Base-by-base conservation (phyloP, 371 early-diverging fungal genomes). In the Entomophthora muscae region DNA sequence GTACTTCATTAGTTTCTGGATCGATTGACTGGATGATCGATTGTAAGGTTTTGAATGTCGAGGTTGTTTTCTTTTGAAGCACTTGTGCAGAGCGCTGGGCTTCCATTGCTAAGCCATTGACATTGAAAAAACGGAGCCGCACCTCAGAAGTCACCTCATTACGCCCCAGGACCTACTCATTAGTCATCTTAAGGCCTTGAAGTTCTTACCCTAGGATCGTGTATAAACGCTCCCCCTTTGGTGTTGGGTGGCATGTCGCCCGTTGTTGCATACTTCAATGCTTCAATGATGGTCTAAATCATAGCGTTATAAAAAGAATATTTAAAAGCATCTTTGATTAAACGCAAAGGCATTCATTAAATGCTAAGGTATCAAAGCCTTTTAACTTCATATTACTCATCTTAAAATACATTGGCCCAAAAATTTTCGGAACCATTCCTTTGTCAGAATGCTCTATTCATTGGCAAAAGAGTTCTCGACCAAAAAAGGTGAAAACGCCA, bases 221-320 rank as follows among this genome's bases (percentile, higher is more conserved):
- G 86, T 52, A 99, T 84, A 78, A 99, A 99, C 0, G 90, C 88
- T 52, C 86, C 88, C 22, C 91, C 92, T 68, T 86, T 87, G 66
- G 83, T 79, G 69, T 94, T 95, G 0, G 99, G 98, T 3, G 99
- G 99, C 21, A 90, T 67, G 53, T 88, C 89, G 2, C 99, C 99
- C 0, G 99, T 98, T 13, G 95, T 95, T 0, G 88, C 88, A 76
- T 97, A 99, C 72, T 94, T 96, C 21, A 99, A 76, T 63, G 92
- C 82, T 72, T 99, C 99, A 65, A 99, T 96, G 64, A 99, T 91
- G 1, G 99, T 99, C 75, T 85, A 70, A 31, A n/a, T n/a, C n/a
- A n/a, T n/a, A n/a, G n/a, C n/a, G n/a, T n/a, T n/a, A 53, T 2
- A 52, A 52, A 17, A 21, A 1, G 30, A 52, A 1, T 23, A 63